A percentile compares a stretch with the other conserved stretches of the same genome.
Conservation (phyloP, 768 basidiomycete genomes). For the Lepiota venenata region DNA sequence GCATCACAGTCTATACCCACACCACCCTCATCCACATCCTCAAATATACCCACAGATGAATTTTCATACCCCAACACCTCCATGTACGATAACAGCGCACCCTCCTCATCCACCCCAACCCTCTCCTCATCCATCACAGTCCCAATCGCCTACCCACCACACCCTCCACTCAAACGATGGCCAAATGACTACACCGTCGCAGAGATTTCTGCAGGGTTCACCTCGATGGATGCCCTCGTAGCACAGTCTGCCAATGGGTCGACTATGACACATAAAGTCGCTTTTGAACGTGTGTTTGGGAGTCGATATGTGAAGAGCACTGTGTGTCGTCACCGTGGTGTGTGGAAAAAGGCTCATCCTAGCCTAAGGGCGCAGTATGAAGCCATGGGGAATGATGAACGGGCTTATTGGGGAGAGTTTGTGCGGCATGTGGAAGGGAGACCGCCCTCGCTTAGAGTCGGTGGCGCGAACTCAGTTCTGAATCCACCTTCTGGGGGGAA, state of each 20-base stretch:
- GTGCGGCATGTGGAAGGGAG: conserved; percentile 59
- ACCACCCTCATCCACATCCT: conserved; percentile 20
- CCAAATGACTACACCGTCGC: conserved; percentile 73
- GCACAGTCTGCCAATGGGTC: conserved; percentile 33
- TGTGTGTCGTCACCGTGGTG: conserved; percentile 66
- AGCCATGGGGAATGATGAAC: conserved; percentile 49
- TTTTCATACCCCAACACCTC: conserved; percentile 8
- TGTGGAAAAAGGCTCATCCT: conserved; percentile 57
- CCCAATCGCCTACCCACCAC: conserved; percentile 47
- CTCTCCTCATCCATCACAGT: conserved; percentile 12
- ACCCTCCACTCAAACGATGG: conserved; percentile 70
- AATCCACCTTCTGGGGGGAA: conserved; percentile 10
- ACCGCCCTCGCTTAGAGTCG: conserved; percentile 25
- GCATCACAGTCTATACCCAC: conserved; percentile 24
- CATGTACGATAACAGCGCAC: conserved; percentile 12
- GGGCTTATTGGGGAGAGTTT: conserved; percentile 69
- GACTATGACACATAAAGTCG: conserved; percentile 56
- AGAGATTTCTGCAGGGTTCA: conserved; percentile 61
- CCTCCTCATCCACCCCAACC: conserved; percentile 19
- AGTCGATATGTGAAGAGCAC: conserved; percentile 73
- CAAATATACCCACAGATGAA: conserved; percentile 10
- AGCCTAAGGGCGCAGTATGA: conserved; percentile 49
- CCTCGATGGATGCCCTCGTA: conserved; percentile 41
- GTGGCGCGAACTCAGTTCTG: background rate
- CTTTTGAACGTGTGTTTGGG: conserved; percentile 70